A percentile compares a stretch with the other conserved stretches of the same genome.
phyloP scores from a whole-genome alignment of 345 rosid species.

The Raphanus raphanistrum region DNA sequence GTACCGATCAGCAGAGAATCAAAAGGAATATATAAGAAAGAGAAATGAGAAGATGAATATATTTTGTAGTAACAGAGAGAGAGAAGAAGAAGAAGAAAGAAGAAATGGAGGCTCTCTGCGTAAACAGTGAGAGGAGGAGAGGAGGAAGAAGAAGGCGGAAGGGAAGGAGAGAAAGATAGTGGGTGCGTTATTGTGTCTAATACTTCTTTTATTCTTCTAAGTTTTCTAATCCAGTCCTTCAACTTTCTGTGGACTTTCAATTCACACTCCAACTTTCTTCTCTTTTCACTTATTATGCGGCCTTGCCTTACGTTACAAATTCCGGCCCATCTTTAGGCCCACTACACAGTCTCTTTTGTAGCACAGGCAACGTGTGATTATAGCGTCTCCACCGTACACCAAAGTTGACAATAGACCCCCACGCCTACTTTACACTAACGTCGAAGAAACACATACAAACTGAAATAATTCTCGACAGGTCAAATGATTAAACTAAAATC shows the following conservation, averaged over 20 bases:
- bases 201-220: slow-evolving; percentile 24
- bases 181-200: slow-evolving; percentile 40
- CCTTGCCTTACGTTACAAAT: neutral
- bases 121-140: slow-evolving; percentile 27
- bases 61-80: neutral
- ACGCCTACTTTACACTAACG: neutral
- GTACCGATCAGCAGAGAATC: slow-evolving; percentile 8
- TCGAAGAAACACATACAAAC: neutral
- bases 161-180: slow-evolving; percentile 32
- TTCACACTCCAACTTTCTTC: neutral
- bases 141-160: slow-evolving; percentile 23
- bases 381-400: slow-evolving; percentile 12
- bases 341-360: neutral
- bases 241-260: neutral
- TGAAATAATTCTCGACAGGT: neutral
- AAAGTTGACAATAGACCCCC: neutral
- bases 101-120: slow-evolving; percentile 36
- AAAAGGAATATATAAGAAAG: neutral
- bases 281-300: neutral
- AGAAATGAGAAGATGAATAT: neutral
- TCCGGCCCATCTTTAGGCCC: slow-evolving; percentile 32
- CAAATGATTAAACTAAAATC: neutral
- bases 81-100: neutral
- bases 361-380: slow-evolving; percentile 5
- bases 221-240: slow-evolving; percentile 8